These are phyloP conservation scores for Tausonia pullulans DNA, from an alignment of 1,284 basidiomycete species.

Conservation along the genomic window DNA sequence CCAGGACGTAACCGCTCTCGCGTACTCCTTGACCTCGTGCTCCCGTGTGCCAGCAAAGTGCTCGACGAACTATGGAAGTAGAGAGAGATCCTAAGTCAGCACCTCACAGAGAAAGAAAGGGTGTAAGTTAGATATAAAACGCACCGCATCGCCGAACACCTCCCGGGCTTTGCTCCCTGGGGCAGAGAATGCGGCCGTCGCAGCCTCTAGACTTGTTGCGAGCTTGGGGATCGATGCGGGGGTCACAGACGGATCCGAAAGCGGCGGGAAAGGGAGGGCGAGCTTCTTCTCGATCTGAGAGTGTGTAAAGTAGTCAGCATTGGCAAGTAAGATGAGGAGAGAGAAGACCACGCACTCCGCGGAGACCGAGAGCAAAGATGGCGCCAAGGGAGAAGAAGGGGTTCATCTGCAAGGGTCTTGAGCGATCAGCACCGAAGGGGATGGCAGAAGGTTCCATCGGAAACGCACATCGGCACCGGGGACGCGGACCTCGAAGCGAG, in stretches of 20 bases:
- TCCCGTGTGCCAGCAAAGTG: slow-evolving; percentile 85
- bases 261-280: slow-evolving; percentile 57
- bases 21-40: slow-evolving; percentile 77
- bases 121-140: slow-evolving; percentile 21
- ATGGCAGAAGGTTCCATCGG: background rate
- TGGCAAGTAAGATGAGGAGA: background rate
- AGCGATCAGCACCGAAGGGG: background rate
- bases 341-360: slow-evolving; percentile 40
- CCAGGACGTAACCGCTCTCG: slow-evolving; percentile 84
- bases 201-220: slow-evolving; percentile 63
- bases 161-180: slow-evolving; percentile 69
- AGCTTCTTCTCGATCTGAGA: slow-evolving; percentile 56
- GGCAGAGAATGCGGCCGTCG: slow-evolving; percentile 67
- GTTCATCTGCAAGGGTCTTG: slow-evolving; percentile 42
- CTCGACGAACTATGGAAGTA: slow-evolving; percentile 53
- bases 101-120: background rate
- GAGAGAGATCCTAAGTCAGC: background rate
- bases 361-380: slow-evolving; percentile 71
- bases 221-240: slow-evolving; percentile 49
- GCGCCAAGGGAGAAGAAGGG: slow-evolving; percentile 78
- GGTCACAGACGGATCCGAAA: slow-evolving; percentile 36
- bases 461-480: slow-evolving; percentile 79
- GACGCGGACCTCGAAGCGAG: slow-evolving; percentile 82
- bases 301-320: background rate
- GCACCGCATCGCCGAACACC: slow-evolving; percentile 57